Base-by-base conservation (phyloP, 352 stramenopile genomes). In the Saprolegnia parasitica region DNA sequence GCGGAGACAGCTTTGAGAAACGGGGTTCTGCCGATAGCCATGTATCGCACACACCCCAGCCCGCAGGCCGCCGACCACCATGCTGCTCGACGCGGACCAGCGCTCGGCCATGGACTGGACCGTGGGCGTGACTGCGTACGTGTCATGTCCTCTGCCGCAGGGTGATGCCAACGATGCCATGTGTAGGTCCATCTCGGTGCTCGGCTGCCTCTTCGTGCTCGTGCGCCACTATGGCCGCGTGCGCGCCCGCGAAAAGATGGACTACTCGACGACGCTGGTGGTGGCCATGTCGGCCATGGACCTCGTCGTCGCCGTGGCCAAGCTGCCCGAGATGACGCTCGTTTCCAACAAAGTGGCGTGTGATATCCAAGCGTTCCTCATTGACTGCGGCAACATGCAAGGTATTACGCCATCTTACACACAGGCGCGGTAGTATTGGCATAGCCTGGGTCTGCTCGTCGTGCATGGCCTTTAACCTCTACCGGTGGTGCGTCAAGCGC, bases 401-500 rank as follows among this genome's bases (percentile, higher is more conserved):
- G 37, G 63, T 70, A 46, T 20, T 15, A 10, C 0, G 6, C 21
- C 23, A 45, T 21, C 10, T 29, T 46, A 32, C n/a, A 26, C 13
- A 58, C 21, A 16, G 1, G 3, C 1, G 0, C 37, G 52, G 20
- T 15, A 15, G 39, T 20, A 13, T 26, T 9, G 18, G 8, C 47
- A 24, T 62, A 70, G 63, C 45, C 16, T 58, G 46, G 21, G 11
- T 84, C 40, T 94, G 86, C 81, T 81, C 86, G 40, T 88, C 77
- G 46, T 94, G 84, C 63, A 90, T 92, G 71, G 78, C 81, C 9
- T 91, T 86, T 73, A 92, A 91, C 55, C 73, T 94, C 16, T 91
- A 91, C 70, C 79, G 83, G 4, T 94, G 86, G 86, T 87, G 91
- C 54, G 81, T 86, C 16, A 80, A 78, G 18, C 79, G 84, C 39